phyloP scores from a whole-genome alignment of 805 yeast genomes.

The Barnettozyma sp. region DNA sequence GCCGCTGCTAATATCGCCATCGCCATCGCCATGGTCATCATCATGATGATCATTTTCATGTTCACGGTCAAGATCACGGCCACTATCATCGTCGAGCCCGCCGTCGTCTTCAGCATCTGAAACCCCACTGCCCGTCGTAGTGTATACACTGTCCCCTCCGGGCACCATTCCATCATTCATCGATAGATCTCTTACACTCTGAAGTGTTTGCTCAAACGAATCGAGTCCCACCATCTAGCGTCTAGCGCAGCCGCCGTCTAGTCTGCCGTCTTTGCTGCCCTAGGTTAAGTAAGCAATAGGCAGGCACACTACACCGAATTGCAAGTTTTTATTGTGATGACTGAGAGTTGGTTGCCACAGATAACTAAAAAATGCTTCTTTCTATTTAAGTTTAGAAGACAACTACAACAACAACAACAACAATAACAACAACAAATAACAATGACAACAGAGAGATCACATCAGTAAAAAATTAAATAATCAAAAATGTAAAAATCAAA shows the following conservation, averaged over 20 bases:
- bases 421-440: background rate
- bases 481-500: too few species aligned
- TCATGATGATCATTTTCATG: conserved; percentile 19
- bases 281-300: background rate
- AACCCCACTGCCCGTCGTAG: background rate
- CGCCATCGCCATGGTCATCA: too few species aligned
- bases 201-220: conserved; percentile 2
- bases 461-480: too few species aligned
- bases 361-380: background rate
- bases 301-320: too few species aligned
- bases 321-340: too few species aligned
- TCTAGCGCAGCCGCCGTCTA: too few species aligned
- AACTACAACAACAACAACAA: background rate
- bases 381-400: too few species aligned
- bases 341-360: conserved; percentile 3
- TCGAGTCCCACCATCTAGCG: conserved; percentile 1
- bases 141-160: background rate
- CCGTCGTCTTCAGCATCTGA: conserved; percentile 1
- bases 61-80: conserved; percentile 10
- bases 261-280: too few species aligned
- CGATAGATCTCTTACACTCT: conserved; percentile 3
- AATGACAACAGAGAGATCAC: conserved; percentile 1
- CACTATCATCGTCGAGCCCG: conserved; percentile 5
- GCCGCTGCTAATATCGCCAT: too few species aligned
- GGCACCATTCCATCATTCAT: conserved; percentile 1